These are phyloP conservation scores for Penicillium ucsense DNA, from an alignment of 495 filamentous ascomycete genomes.

Conservation along the genomic window DNA sequence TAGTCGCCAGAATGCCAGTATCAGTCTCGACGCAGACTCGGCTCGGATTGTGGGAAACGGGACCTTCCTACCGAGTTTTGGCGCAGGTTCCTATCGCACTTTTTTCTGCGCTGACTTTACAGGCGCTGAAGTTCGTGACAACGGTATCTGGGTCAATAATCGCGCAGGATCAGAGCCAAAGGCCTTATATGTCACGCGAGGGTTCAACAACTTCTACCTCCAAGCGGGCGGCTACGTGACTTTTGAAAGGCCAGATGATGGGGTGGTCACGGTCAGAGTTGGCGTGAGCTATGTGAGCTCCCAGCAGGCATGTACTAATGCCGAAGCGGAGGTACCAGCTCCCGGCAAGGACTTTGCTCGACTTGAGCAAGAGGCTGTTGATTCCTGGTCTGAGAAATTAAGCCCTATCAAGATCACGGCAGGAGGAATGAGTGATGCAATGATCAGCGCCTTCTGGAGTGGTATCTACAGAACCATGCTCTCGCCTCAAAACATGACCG, in stretches of 20 bases:
- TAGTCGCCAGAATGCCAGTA: conserved; percentile 52
- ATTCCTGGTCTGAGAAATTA: conserved; percentile 55
- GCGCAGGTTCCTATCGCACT: conserved; percentile 47
- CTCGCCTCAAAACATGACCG: conserved; percentile 68
- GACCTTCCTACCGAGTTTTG: conserved; percentile 61
- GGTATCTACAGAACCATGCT: conserved; percentile 66
- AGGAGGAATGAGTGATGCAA: conserved; percentile 39
- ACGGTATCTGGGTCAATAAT: conserved; percentile 56
- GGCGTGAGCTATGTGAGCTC: conserved; percentile 63
- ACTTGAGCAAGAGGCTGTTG: conserved; percentile 38
- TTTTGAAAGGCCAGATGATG: conserved; percentile 36
- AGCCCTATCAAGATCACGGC: conserved; percentile 47
- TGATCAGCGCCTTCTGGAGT: conserved; percentile 57
- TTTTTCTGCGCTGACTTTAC: conserved; percentile 68
- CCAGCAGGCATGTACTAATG: conserved; percentile 57
- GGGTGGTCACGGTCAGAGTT: conserved; percentile 49
- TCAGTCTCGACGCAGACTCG: conserved; percentile 46
- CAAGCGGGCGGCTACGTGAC: conserved; percentile 58
- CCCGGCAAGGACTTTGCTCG: conserved; percentile 47
- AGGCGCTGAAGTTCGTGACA: conserved; percentile 48
- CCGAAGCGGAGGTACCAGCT: conserved; percentile 53
- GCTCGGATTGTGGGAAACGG: conserved; percentile 59
- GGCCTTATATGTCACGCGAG: conserved; percentile 43
- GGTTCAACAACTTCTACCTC: conserved; percentile 49
- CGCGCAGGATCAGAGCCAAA: conserved; percentile 48